These are phyloP conservation scores for Patellifolia procumbens DNA, from an alignment of 179 eudicot genomes.

Conservation along the genomic window DNA sequence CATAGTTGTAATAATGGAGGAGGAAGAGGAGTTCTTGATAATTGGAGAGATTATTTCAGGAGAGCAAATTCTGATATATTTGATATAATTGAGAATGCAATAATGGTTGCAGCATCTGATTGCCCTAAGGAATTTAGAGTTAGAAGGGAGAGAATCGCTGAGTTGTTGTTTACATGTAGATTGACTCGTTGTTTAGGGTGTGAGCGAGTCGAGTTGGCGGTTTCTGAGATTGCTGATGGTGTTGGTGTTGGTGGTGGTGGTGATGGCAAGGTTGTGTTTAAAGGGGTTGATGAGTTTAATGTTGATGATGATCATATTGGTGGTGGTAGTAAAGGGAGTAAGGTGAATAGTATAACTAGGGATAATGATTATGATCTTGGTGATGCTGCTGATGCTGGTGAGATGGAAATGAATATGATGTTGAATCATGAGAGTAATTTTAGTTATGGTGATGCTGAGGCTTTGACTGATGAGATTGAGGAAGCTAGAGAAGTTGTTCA, in stretches of 20 bases:
- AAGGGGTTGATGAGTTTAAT: conserved; percentile 12
- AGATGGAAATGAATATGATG: conserved; percentile 42
- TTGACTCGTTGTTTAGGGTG: conserved; percentile 60
- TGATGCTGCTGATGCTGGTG: conserved; percentile 35
- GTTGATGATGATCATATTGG: conserved; percentile 29
- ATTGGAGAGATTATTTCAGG: conserved; percentile 75
- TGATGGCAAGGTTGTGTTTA: conserved; percentile 29
- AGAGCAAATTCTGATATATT: conserved; percentile 67
- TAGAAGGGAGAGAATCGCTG: conserved; percentile 68
- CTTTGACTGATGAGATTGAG: conserved; percentile 83
- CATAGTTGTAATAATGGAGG: not conserved
- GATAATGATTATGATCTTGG: conserved; percentile 15
- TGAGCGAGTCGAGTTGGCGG: conserved; percentile 58
- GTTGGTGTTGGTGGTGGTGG: conserved; percentile 27
- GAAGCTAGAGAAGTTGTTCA: conserved; percentile 55
- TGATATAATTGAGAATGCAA: conserved; percentile 69
- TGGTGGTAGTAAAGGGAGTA: conserved; percentile 39
- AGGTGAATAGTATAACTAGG: conserved; percentile 11
- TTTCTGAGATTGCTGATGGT: conserved; percentile 30
- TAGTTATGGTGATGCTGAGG: conserved; percentile 82
- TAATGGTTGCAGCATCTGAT: conserved; percentile 84
- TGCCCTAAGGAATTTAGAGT: conserved; percentile 64
- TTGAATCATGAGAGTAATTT: conserved; percentile 39
- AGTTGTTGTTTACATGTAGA: conserved; percentile 59
- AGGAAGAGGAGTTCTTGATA: conserved; percentile 36